Base-by-base conservation (phyloP, 768 basidiomycete genomes). In the Candolleomyces efflorescens region DNA sequence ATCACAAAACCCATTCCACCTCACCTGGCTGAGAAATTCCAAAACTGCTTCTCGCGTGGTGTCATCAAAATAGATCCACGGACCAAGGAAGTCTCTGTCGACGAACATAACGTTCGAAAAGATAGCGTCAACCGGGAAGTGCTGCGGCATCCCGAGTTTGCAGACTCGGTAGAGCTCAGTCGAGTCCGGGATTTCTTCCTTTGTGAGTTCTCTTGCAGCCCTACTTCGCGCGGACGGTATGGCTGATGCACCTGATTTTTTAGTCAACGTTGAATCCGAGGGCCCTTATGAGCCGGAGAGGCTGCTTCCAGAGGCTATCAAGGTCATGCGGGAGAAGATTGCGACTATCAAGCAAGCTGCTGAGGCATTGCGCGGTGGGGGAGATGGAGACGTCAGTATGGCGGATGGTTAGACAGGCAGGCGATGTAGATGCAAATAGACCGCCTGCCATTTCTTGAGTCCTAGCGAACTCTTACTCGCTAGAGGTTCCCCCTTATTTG, bases 101-200 rank as follows among this genome's bases (percentile, higher is more conserved):
- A 91, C 64, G 72, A 81, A 48, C 71, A 79, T 17, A 79, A 81
- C 37, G 82, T 94, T 18, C 80, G 95, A 32, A 86, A 85, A 57
- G 97, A 99, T 67, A 90, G 86, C 3, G 91, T 99, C 67, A 92
- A 86, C 62, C 79, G 97, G 46, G 95, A 98, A 72, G 95, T 95
- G 1, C 78, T 97, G 45, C 82, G 96, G 61, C 90, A 98, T 71
- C 86, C 89, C 0, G 95, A 98, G 69, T 97, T 98, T 61, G 81
- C 84, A 38, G 92, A 84, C 43, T 83, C 78, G 50, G 94, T 96
- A 3, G 82, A 91, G 69, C 78, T 99, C 53, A 85, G 86, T 55
- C 82, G 97, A 7, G 86, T 97, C 47, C 79, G 93, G 53, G 94
- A 98, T 76, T 90, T 87, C 73, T 98, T 97, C 73, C 80, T 98